A percentile compares a stretch with the other conserved stretches of the same genome.
Evolutionary conservation across 2,329 filamentous ascomycete genomes (phyloP).

Genomic region (Calonectria pseudoturangicola): DNA sequence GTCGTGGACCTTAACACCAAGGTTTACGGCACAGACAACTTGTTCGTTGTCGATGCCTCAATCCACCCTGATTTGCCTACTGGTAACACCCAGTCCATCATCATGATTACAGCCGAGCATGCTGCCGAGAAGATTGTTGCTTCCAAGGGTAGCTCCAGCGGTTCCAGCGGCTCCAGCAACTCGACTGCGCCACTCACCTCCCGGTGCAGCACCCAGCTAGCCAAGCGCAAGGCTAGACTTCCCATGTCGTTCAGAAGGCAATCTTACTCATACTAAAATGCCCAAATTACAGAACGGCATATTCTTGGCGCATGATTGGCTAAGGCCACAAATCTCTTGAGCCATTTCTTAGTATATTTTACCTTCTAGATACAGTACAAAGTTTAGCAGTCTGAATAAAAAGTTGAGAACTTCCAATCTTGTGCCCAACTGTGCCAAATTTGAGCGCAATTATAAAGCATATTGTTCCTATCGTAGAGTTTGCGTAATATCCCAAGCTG

Average conservation of each 20-base stretch:
- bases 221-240: conserved; percentile 32
- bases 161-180: conserved; percentile 35
- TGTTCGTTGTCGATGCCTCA: conserved; percentile 77
- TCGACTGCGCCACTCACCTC: conserved; percentile 34
- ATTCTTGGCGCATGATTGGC: background rate
- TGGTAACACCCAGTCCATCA: conserved; percentile 55
- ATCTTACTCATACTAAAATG: background rate
- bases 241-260: conserved; percentile 13
- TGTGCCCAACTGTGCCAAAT: background rate
- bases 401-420: background rate
- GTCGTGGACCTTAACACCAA: conserved; percentile 75
- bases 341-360: conserved; percentile 18
- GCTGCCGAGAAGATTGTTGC: conserved; percentile 52
- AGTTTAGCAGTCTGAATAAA: conserved; percentile 10
- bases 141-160: conserved; percentile 24
- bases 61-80: conserved; percentile 72
- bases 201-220: background rate
- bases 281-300: background rate
- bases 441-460: background rate
- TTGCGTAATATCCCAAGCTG: too few relatives aligned
- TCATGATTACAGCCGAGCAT: conserved; percentile 55
- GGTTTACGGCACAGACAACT: conserved; percentile 76
- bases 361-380: conserved; percentile 28
- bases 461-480: too few relatives aligned
- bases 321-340: background rate